Evolutionary conservation across 495 filamentous ascomycete genomes (phyloP), one percentile per base, ranked within the genome.

Genomic region (Cairneyella variabilis): DNA sequence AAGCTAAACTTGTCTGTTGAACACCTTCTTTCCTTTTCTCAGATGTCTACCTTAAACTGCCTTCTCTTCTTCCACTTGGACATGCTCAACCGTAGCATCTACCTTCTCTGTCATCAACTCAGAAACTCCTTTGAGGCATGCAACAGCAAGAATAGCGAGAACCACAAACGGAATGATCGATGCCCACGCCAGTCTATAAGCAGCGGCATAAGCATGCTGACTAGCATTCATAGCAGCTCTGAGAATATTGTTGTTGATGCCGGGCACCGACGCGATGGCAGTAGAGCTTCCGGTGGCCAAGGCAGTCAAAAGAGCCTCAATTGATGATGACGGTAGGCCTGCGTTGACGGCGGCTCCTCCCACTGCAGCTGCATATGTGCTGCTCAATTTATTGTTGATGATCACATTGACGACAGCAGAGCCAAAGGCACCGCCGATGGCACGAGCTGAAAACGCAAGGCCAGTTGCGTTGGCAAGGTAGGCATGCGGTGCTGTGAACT

Each of bases 351-450:
- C 73, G 1, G 73, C 71, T 1, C 36, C 54, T 0, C 50, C 53
- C 3, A 74, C 71, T 14, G 60, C 65, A 0, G 64, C 57, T 2
- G 61, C 69, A 44, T 71, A 73, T 47, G 69, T 62, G n/a, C 67
- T 64, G 7, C 55, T 56, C 5, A 78, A 51, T 17, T 73, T 71
- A 36, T 69, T 67, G 54, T 78, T 76, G 41, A 78, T 74, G 48
- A 80, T 77, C n/a, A 74, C 75, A 52, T 76, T 67, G 12, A 80
- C 62, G 18, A 77, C 74, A 1, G 77, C 77, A 0, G 73, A 77
- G 0, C 76, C 77, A 48, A 79, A 79, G 2, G 77, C 77, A 25
- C 76, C 76, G 23, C 77, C 76, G 48, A 80, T 75, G 21, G 77
- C 77, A 23, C 76, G 64, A 7, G 76, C 75, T 6, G 73, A 76